Base-by-base conservation (phyloP, 805 yeast species). In the Teunomyces gatunensis region DNA sequence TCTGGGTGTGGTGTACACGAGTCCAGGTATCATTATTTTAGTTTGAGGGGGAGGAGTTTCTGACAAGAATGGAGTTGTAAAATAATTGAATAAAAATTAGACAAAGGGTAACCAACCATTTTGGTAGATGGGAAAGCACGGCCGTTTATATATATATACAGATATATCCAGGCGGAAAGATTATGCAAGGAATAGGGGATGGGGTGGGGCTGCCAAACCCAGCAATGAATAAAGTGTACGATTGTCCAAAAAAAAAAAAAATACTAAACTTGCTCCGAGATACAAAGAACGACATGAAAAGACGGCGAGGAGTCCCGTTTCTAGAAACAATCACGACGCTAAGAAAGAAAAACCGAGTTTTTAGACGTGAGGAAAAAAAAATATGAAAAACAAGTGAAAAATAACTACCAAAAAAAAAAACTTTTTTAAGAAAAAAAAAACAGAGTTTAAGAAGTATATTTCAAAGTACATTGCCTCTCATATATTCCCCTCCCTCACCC, bases 301-400 rank as follows among this genome's bases (percentile, higher is more conserved):
- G 40, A 29, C 40, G 29, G 29, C 40, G 40, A 13, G 34, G 7
- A 35, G 23, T 20, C 20, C 39, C 39, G 23, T 18, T 35, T 35
- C 39, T 20, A 35, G 39, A 35, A 35, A 35, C 39, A 18, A 35
- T 35, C 27, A 20, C 21, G 39, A 35, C n/a, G 25, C 39, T 35
- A 35, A 35, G 40, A 37, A 37, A 37, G 40, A 37, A 23, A 21
- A 37, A 37, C 40, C 40, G 40, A 37, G 40, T 37, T 12, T 36
- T 20, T n/a, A 23, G 28, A 37, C 20, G 28, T 18, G 25, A 34
- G 12, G 15, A 20, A 37, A 37, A 37, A 36, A 23, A 7, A 21
- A 11, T 34, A 17, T 18, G 20, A 34, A 33, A 34, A 17, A 25
- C 27, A 25, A 7, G 11, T 7, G 11, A 6, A 25, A 25, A 25